phyloP scores from a whole-genome alignment of 768 basidiomycete species.

The Arthromyces matolae region DNA sequence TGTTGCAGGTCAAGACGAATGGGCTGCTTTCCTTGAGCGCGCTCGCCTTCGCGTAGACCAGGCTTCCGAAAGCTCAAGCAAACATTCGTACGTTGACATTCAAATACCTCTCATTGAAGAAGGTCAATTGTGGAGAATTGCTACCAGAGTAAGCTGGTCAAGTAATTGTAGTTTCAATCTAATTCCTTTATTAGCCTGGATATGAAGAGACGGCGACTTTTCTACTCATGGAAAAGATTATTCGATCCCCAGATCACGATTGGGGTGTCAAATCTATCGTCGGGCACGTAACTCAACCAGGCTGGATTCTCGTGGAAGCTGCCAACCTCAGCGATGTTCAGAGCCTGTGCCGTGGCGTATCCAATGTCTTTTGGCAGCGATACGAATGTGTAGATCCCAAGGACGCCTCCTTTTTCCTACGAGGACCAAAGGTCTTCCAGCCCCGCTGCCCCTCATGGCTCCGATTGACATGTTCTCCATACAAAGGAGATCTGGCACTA shows the following conservation, averaged over 20 bases:
- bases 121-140: neutral
- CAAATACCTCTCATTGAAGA: neutral
- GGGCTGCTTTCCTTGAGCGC: neutral
- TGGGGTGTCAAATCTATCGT: neutral
- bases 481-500: conserved; percentile 1
- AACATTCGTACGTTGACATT: neutral
- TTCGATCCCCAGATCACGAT: neutral
- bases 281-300: neutral
- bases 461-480: neutral
- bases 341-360: neutral
- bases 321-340: neutral
- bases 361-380: neutral
- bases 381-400: neutral
- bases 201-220: neutral
- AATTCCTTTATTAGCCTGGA: neutral
- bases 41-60: neutral
- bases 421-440: neutral
- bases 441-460: neutral
- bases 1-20: neutral
- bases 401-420: neutral
- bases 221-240: neutral
- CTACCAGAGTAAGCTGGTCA: neutral
- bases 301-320: neutral
- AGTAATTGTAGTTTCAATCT: neutral
- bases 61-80: neutral